Conservation (phyloP, 768 basidiomycete genomes). For the Floccularia luteovirens region DNA sequence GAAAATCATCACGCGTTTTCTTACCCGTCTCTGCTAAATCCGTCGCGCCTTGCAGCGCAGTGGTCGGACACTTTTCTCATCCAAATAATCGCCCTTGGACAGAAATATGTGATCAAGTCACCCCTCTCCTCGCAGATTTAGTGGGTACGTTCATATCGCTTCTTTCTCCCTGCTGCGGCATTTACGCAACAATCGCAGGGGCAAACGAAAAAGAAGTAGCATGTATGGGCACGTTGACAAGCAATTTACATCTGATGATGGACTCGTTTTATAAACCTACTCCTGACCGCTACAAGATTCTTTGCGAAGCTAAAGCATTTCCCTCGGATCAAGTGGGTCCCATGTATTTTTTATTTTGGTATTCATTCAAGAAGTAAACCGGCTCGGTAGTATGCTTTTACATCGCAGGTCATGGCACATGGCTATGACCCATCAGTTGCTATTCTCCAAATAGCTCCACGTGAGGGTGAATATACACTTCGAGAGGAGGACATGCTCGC, state of each 20-base stretch:
- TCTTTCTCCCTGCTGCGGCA: constrained; percentile 6
- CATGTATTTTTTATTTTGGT: constrained; percentile 6
- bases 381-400: constrained; percentile 76
- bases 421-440: constrained; percentile 67
- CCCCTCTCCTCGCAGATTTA: constrained; percentile 69
- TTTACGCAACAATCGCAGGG: constrained; percentile 37
- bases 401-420: constrained; percentile 82
- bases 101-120: constrained; percentile 63
- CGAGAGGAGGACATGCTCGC: constrained; percentile 86
- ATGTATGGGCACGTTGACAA: constrained; percentile 92
- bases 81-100: constrained; percentile 84
- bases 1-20: constrained; percentile 7
- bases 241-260: constrained; percentile 95
- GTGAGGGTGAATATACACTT: constrained; percentile 77
- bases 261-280: constrained; percentile 91
- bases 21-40: constrained; percentile 10
- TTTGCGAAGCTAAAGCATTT: constrained; percentile 92
- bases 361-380: neutral
- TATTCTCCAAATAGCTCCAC: constrained; percentile 74
- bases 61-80: constrained; percentile 86
- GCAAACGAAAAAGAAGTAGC: constrained; percentile 87
- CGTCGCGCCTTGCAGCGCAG: constrained; percentile 51
- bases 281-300: constrained; percentile 77
- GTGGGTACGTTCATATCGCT: constrained; percentile 51
- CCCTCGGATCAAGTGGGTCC: constrained; percentile 86